A percentile compares a stretch with the other conserved stretches of the same genome.
Evolutionary conservation across 352 stramenopile genomes (phyloP).

Genomic region (Globisporangium splendens): DNA sequence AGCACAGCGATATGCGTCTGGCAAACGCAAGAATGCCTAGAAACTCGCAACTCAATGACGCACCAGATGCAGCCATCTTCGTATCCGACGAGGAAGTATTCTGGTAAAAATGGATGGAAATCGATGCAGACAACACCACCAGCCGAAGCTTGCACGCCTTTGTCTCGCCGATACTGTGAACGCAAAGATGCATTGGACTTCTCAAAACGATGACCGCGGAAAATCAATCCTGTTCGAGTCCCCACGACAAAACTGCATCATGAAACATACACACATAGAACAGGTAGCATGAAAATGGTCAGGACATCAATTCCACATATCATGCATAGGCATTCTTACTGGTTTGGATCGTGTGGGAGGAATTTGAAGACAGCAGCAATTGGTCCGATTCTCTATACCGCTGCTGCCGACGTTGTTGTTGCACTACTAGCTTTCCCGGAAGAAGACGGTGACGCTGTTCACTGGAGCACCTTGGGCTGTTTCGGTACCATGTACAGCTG

Average conservation of each 20-base stretch:
- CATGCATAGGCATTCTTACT: slow-evolving; percentile 25
- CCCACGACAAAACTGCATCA: slow-evolving; percentile 46
- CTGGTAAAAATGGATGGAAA: slow-evolving; percentile 40
- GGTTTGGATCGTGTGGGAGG: slow-evolving; percentile 51
- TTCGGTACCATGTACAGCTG: slow-evolving; percentile 33
- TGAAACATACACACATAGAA: background rate
- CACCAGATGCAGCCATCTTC: slow-evolving; percentile 52
- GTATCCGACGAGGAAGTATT: slow-evolving; percentile 69
- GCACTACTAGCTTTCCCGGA: background rate
- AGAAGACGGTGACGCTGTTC: background rate
- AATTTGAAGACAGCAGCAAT: slow-evolving; percentile 45
- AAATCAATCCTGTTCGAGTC: slow-evolving; percentile 33
- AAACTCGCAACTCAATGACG: background rate
- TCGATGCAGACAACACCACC: slow-evolving; percentile 40
- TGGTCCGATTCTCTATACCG: slow-evolving; percentile 28
- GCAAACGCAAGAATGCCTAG: too few relatives aligned
- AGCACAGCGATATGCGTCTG: background rate
- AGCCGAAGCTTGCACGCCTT: background rate
- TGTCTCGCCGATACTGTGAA: slow-evolving; percentile 3
- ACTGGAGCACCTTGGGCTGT: background rate
- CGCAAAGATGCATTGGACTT: background rate
- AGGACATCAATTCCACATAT: background rate
- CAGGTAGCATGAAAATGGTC: background rate
- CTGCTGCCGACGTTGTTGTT: slow-evolving; percentile 3
- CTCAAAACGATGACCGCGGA: slow-evolving; percentile 42